A percentile compares a stretch with the other conserved stretches of the same genome.
These are phyloP conservation scores for Penicillium verhagenii DNA, from an alignment of 495 filamentous ascomycete species.

Conservation along the genomic window DNA sequence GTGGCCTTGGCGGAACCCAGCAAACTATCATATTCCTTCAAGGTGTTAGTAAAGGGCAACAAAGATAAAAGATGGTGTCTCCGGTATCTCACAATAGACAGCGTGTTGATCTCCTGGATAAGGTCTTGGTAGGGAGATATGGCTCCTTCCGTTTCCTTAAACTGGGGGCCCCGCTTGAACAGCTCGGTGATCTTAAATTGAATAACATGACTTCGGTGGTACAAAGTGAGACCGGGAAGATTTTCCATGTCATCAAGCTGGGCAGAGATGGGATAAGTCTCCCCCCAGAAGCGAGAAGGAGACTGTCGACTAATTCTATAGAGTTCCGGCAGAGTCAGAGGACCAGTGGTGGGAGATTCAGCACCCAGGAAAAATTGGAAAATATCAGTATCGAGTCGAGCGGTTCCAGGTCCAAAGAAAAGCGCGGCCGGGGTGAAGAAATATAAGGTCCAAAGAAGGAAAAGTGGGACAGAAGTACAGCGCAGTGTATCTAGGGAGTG, in stretches of 20 bases:
- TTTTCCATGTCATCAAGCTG: slow-evolving; percentile 37
- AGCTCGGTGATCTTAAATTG: slow-evolving; percentile 32
- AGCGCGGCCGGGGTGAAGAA: slow-evolving; percentile 32
- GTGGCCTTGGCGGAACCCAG: slow-evolving; percentile 21
- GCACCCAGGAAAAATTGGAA: slow-evolving; percentile 28
- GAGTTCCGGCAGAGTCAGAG: slow-evolving; percentile 21
- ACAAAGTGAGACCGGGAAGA: slow-evolving; percentile 25
- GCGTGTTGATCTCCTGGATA: slow-evolving; percentile 19
- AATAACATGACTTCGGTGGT: slow-evolving; percentile 31
- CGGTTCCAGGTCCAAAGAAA: slow-evolving; percentile 21
- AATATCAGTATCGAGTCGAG: slow-evolving; percentile 24
- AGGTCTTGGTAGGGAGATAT: slow-evolving; percentile 15
- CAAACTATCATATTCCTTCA: slow-evolving; percentile 31
- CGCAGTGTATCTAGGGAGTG: slow-evolving; percentile 11
- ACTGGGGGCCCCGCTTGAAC: slow-evolving; percentile 13
- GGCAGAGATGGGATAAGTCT: slow-evolving; percentile 28
- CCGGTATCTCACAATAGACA: slow-evolving; percentile 21
- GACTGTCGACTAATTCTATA: slow-evolving; percentile 36
- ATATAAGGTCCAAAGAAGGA: slow-evolving; percentile 36
- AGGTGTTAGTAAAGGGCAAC: background rate
- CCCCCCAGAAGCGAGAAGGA: slow-evolving; percentile 33
- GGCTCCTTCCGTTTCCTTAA: background rate
- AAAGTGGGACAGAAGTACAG: slow-evolving; percentile 30
- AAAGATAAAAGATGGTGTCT: background rate
- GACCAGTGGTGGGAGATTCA: slow-evolving; percentile 8